Conservation (phyloP, 2,329 filamentous ascomycete genomes). For the Onygenales sp. region DNA sequence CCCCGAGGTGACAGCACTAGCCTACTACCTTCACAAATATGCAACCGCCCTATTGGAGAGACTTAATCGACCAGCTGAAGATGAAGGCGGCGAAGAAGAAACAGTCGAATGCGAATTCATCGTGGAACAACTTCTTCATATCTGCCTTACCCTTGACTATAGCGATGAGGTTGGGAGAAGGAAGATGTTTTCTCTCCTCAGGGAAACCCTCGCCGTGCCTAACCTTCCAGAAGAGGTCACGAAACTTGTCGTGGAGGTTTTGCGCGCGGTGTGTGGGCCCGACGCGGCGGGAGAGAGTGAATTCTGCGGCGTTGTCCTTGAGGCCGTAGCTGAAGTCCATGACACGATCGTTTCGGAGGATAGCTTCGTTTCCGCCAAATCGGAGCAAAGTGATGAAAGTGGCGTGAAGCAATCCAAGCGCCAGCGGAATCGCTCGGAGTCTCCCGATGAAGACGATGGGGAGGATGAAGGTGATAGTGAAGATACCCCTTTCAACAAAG, state of each 20-base stretch:
- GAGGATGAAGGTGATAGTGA: conserved; percentile 38
- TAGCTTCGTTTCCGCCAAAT: conserved; percentile 89
- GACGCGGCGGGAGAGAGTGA: conserved; percentile 41
- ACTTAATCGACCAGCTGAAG: conserved; percentile 27
- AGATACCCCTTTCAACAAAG: conserved; percentile 43
- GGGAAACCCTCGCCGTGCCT: conserved; percentile 74
- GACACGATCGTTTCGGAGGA: conserved; percentile 75
- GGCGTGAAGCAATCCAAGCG: conserved; percentile 35
- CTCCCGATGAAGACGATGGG: conserved; percentile 49
- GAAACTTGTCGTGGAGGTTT: conserved; percentile 71
- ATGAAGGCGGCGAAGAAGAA: conserved; percentile 67
- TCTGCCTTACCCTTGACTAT: conserved; percentile 86
- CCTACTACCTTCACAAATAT: conserved; percentile 76
- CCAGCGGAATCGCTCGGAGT: conserved; percentile 34
- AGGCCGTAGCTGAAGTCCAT: conserved; percentile 92
- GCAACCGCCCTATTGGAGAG: conserved; percentile 45
- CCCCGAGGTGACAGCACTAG: conserved; percentile 85
- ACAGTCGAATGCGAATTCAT: conserved; percentile 89
- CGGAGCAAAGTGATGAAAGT: conserved; percentile 64
- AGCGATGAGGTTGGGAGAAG: conserved; percentile 92
- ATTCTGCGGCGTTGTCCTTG: conserved; percentile 54
- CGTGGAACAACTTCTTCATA: conserved; percentile 87
- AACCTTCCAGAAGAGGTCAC: conserved; percentile 89
- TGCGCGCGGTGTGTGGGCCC: conserved; percentile 71
- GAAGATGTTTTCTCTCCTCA: conserved; percentile 88